Base-by-base conservation (phyloP, 2,329 filamentous ascomycete genomes). In the Talaromyces albobiverticillius region DNA sequence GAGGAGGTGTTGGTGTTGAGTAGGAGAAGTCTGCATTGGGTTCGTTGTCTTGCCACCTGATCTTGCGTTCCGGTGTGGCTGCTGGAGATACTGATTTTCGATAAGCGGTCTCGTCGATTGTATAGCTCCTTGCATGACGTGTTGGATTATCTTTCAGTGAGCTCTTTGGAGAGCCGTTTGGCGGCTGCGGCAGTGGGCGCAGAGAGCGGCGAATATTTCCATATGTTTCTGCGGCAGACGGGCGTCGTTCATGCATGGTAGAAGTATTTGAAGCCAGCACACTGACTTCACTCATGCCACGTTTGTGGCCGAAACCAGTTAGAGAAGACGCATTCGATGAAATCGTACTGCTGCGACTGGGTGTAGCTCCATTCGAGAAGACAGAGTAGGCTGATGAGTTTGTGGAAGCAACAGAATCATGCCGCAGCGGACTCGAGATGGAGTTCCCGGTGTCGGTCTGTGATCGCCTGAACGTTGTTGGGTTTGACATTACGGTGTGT, bases 201-300 rank as follows among this genome's bases (percentile, higher is more conserved):
- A 95, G 76, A 20, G 89, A 91, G 65, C 89, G 87, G 51, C 90
- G 86, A 57, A 88, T 82, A 61, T 81, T 86, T 61, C 82, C 84
- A 66, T 90, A 92, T 58, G 86, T 78, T 61, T 82, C 84, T 31
- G 84, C 83, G n/a, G 83, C 78, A 57, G 74, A 80, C 32, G 66
- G 48, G 57, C 57, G 60, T 38, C 26, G 59, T 46, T 65, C 64
- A 11, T 59, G 51, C 16, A 60, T 53, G n/a, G 60, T 60, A 49
- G 54, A 51, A n/a, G 53, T 56, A 47, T 67, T 65, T 40, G 77
- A 71, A 61, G 79, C 68, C 65, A 84, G 80, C 41, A 78, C 77
- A 56, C 80, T 79, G 54, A 82, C 82, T 76, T 94, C 89, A 72
- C 89, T 93, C 70, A 85, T 81, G 57, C 88, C 88, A 68, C 90